Percentiles rank a stretch among this genome's conserved stretches.
Evolutionary conservation across 2,329 filamentous ascomycete species (phyloP).

Genomic region (Fusarium sp.): DNA sequence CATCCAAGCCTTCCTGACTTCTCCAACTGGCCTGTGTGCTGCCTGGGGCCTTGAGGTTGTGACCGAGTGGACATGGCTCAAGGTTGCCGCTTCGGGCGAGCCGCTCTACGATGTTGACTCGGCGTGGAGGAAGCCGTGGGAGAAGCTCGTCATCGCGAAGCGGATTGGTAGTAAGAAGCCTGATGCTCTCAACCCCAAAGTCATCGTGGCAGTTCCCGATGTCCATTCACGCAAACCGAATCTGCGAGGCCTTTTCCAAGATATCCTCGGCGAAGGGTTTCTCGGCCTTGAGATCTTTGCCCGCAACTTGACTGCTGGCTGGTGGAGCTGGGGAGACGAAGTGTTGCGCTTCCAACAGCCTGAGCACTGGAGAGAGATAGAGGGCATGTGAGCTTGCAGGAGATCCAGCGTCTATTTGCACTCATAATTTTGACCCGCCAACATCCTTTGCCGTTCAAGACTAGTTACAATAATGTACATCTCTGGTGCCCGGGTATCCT

Average conservation of each 20-base stretch:
- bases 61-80: slow-evolving; percentile 84
- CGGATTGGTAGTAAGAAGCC: slow-evolving; percentile 48
- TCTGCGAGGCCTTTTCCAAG: slow-evolving; percentile 70
- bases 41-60: slow-evolving; percentile 74
- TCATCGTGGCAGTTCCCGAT: slow-evolving; percentile 79
- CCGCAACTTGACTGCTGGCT: slow-evolving; percentile 77
- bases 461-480: slow-evolving; percentile 51
- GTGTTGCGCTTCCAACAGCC: slow-evolving; percentile 75
- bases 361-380: slow-evolving; percentile 59
- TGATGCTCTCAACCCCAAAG: slow-evolving; percentile 54
- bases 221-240: slow-evolving; percentile 84
- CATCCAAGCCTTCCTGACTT: slow-evolving; percentile 66
- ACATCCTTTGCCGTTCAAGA: slow-evolving; percentile 36
- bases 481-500: slow-evolving; percentile 45
- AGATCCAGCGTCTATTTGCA: slow-evolving; percentile 41
- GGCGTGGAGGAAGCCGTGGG: slow-evolving; percentile 80
- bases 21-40: slow-evolving; percentile 68
- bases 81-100: slow-evolving; percentile 74
- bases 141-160: slow-evolving; percentile 74
- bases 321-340: slow-evolving; percentile 85
- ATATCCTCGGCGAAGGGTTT: slow-evolving; percentile 64
- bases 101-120: slow-evolving; percentile 72
- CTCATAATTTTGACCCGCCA: slow-evolving; percentile 39
- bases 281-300: slow-evolving; percentile 81
- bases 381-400: slow-evolving; percentile 14